Conservation (phyloP, 305 asterid genomes). For the Solanum hybrid region DNA sequence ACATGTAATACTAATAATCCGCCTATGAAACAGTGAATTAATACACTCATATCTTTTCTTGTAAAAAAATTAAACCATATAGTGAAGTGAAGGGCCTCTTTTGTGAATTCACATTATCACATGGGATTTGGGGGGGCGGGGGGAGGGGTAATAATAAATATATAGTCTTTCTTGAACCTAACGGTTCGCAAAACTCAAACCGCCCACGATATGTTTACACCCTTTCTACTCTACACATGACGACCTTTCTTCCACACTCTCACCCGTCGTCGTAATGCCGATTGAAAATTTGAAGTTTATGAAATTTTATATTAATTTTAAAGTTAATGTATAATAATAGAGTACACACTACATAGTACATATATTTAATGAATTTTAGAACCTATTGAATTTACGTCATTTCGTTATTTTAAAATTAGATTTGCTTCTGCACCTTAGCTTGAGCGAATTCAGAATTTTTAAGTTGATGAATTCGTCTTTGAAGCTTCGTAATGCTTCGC, state of each 20-base stretch:
- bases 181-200: constrained; percentile 48
- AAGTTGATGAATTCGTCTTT: background rate
- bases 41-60: background rate
- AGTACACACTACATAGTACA: background rate
- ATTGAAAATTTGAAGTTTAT: background rate
- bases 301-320: background rate
- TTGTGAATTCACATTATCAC: constrained; percentile 23
- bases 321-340: background rate
- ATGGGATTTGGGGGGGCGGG: constrained; percentile 11
- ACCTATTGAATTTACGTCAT: background rate
- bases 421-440: background rate
- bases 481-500: background rate
- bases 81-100: background rate
- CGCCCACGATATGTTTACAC: constrained; percentile 32
- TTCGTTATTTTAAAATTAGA: background rate
- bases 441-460: background rate
- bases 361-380: background rate
- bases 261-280: background rate
- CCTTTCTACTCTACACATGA: background rate
- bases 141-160: background rate
- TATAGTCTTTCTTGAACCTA: constrained; percentile 44
- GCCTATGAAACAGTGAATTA: constrained; percentile 18
- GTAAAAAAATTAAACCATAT: background rate
- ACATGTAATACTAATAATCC: constrained; percentile 13
- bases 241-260: constrained; percentile 3